These are phyloP conservation scores for Phyllosticta citrichinensis DNA, from an alignment of 2,329 filamentous ascomycete species.

Conservation along the genomic window DNA sequence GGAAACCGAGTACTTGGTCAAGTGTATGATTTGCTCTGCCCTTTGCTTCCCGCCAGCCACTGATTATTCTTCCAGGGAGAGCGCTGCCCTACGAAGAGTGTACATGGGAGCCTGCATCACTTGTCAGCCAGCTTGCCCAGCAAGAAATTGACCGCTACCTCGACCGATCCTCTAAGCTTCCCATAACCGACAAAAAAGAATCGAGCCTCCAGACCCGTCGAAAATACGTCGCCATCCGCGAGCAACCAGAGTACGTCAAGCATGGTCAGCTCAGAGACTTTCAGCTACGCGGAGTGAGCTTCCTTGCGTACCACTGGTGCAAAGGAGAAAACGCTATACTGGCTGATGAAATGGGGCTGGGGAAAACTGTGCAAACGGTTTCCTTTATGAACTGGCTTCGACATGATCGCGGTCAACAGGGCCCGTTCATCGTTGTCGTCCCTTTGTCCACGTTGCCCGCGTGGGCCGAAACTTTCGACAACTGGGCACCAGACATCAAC, in stretches of 20 bases:
- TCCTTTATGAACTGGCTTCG: conserved; percentile 95
- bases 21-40: conserved; percentile 49
- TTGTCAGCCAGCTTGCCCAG: conserved; percentile 71
- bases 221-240: conserved; percentile 48
- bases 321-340: conserved; percentile 91
- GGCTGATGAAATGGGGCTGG: conserved; percentile 96
- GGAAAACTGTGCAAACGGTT: conserved; percentile 96
- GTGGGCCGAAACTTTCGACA: conserved; percentile 96
- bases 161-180: conserved; percentile 70
- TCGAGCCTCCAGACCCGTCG: conserved; percentile 61
- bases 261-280: conserved; percentile 83
- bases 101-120: conserved; percentile 77
- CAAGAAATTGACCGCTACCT: conserved; percentile 85
- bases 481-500: conserved; percentile 92
- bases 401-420: conserved; percentile 80
- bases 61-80: conserved; percentile 46
- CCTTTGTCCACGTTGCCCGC: conserved; percentile 94
- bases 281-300: conserved; percentile 89
- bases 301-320: conserved; percentile 92
- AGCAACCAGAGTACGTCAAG: conserved; percentile 77
- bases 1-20: conserved; percentile 81
- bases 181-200: conserved; percentile 70
- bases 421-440: conserved; percentile 93
- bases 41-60: conserved; percentile 12
- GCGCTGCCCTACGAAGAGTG: conserved; percentile 85